Percentiles rank a stretch among this genome's conserved stretches.
These are phyloP conservation scores for Tagetes patula DNA, from an alignment of 129 eudicot genomes.

Conservation along the genomic window DNA sequence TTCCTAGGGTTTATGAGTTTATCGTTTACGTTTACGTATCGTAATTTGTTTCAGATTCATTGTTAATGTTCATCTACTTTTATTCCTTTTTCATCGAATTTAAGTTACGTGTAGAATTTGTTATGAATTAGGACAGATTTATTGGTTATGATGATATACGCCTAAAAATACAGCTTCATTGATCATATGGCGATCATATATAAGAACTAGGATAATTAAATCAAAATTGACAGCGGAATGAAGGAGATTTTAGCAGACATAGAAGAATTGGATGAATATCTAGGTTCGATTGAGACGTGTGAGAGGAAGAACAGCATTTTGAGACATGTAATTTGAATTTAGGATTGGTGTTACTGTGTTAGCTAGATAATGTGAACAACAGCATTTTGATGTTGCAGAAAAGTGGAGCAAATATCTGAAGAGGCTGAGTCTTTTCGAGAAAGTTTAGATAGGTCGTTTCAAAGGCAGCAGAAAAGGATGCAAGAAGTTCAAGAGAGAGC, in stretches of 20 bases:
- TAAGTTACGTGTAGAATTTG: too few relatives aligned
- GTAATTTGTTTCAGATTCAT: too few relatives aligned
- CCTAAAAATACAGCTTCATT: background rate
- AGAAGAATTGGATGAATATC: background rate
- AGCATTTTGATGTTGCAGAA: constrained; percentile 45
- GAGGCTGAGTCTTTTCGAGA: constrained; percentile 89
- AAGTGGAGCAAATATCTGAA: constrained; percentile 89
- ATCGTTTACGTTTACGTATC: too few relatives aligned
- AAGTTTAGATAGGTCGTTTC: constrained; percentile 68
- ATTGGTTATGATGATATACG: background rate
- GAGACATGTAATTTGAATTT: background rate
- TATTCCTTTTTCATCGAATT: too few relatives aligned
- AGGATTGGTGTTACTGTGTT: background rate
- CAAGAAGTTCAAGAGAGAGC: constrained; percentile 93
- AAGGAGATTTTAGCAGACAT: background rate
- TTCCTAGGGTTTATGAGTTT: background rate
- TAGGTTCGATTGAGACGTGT: background rate
- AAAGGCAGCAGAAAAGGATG: constrained; percentile 63
- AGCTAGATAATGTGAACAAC: background rate
- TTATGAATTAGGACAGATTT: too few relatives aligned
- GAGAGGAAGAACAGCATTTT: background rate
- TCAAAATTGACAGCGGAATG: background rate
- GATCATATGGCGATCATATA: background rate
- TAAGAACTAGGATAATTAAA: background rate
- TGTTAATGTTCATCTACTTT: too few relatives aligned